Base-by-base conservation (phyloP, 345 rosid genomes). In the Pistacia integerrima region DNA sequence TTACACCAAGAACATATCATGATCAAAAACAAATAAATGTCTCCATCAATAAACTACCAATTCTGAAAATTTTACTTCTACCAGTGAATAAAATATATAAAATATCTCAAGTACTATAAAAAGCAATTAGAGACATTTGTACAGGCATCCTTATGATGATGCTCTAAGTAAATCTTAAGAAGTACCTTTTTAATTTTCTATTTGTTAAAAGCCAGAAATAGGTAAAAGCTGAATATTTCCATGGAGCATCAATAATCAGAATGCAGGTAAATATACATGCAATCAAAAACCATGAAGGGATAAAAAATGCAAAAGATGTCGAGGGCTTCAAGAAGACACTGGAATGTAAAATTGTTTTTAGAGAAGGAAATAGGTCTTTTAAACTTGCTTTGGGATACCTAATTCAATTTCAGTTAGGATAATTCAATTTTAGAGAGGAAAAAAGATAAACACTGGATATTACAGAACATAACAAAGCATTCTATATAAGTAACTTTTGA, bases 1-100 rank as follows among this genome's bases (percentile, higher is more conserved):
- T 36, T 20, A 68, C 58, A 68, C 44, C 16, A 13, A 30, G 30
- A 69, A 69, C 18, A 69, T 51, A 69, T 60, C 59, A 51, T 52
- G 44, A 30, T 14, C 59, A 69, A 33, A 52, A 28, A 69, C 10
- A 54, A 54, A 30, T 41, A 14, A 25, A 33, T 33, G 20, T 54
- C 28, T 69, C 48, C 73, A 52, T 52, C 25, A 16, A 51, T 6
- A 11, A 64, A 16, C 22, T 64, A 46, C 49, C 49, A 17, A 16
- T 63, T 63, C 67, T 33, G 44, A 33, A 70, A 54, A 20, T 11
- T n/a, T 17, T 35, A 55, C 22, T 33, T 44, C 18, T 70, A 17
- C 22, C 52, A 11, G 52, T 20, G 51, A 70, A 41, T 41, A 41
- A 41, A 41, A 6, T 41, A 41, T 41, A 9, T 36, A 22, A 56